Evolutionary conservation across 1,284 basidiomycete species (phyloP), one percentile per base, ranked within the genome.

Genomic region (Cryptococcus sp.): DNA sequence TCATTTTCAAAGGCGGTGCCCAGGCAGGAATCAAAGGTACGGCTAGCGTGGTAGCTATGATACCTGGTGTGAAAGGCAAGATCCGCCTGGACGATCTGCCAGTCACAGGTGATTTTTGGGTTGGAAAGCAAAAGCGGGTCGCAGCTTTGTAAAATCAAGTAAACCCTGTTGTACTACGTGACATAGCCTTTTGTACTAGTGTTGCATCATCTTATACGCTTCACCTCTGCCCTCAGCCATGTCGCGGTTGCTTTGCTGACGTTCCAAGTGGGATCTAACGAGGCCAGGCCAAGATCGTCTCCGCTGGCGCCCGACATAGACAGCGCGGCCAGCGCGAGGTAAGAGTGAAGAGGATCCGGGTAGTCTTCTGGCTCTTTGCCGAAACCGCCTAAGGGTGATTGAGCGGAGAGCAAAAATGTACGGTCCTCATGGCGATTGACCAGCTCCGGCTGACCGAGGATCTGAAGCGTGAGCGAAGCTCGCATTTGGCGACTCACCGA

Each of bases 281-380:
- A 73, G 19, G 82, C 80, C 11, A 92, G 50, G 68, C 76, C 89
- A 84, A 90, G 45, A 4, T 53, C 70, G 10, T 74, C 68, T 8
- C 46, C 27, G 25, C 55, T 49, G 6, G 38, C 20, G 5, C 23
- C 39, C 8, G 60, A 57, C 77, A 35, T 11, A 84, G 89, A 83
- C 38, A 94, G 71, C 0, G 89, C 87, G 0, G 93, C 92, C 22
- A 95, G 79, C 2, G 90, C 87, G 27, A 96, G 82, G 74, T 95
- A 96, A 0, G 91, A 93, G 69, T 96, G 93, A 75, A 87, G 94
- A 8, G 90, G 93, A 81, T 95, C 91, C 86, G 92, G 86, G 65
- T 81, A 83, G 64, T 91, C 88, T 11, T 84, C 86, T 0, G 89
- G 88, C 2, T 86, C 85, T 72, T 94, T 94, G 0, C 86, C 84